Percentiles rank a stretch among this genome's conserved stretches.
These are phyloP conservation scores for Phoma sp. DNA, from an alignment of 2,329 filamentous ascomycete genomes.

Conservation along the genomic window DNA sequence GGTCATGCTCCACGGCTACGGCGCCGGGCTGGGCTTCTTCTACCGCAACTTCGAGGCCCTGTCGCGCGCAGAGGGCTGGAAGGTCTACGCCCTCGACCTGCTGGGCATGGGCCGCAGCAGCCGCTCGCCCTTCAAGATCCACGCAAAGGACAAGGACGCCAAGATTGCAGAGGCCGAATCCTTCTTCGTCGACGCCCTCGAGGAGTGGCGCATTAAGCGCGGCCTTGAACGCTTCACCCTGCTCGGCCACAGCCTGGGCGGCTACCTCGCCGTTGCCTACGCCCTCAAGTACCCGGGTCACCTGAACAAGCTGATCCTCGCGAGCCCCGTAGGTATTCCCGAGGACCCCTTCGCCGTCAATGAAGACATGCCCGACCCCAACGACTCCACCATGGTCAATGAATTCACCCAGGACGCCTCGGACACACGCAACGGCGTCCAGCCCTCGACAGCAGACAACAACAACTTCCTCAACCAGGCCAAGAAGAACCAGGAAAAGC, in stretches of 20 bases:
- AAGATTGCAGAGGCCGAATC: conserved; percentile 89
- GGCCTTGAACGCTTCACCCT: conserved; percentile 94
- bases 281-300: conserved; percentile 94
- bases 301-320: conserved; percentile 94
- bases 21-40: conserved; percentile 94
- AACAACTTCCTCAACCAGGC: conserved; percentile 63
- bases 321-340: conserved; percentile 91
- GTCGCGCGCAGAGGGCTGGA: conserved; percentile 79
- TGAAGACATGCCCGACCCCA: conserved; percentile 77
- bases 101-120: conserved; percentile 92
- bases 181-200: conserved; percentile 95
- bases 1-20: conserved; percentile 96
- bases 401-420: conserved; percentile 81
- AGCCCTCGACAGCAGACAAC: conserved; percentile 64
- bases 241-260: conserved; percentile 89
- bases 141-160: conserved; percentile 77
- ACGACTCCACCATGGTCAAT: conserved; percentile 73
- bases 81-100: conserved; percentile 91
- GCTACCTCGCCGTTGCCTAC: conserved; percentile 94
- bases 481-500: conserved; percentile 26
- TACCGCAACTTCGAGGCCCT: conserved; percentile 97
- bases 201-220: conserved; percentile 90
- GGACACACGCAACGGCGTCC: conserved; percentile 72
- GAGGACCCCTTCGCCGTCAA: conserved; percentile 90
- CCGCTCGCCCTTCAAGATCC: conserved; percentile 82